phyloP scores from a whole-genome alignment of 768 basidiomycete genomes.

The Mycena epipterygia region DNA sequence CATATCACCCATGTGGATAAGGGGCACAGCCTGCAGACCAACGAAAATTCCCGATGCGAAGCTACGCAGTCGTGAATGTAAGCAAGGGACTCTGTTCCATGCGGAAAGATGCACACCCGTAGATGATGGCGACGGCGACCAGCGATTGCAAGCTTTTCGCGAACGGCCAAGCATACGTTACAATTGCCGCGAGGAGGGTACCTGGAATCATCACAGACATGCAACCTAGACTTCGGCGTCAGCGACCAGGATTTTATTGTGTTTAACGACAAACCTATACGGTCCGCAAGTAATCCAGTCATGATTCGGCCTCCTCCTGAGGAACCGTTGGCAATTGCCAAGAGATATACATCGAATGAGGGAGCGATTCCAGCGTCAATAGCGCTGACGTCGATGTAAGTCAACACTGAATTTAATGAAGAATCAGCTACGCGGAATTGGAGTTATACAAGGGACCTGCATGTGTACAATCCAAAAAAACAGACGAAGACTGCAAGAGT shows the following conservation, averaged over 20 bases:
- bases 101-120: conserved; percentile 65
- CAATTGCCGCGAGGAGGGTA: conserved; percentile 64
- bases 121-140: conserved; percentile 69
- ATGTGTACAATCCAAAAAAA: conserved; percentile 81
- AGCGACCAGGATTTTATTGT: no score
- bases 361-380: conserved; percentile 59
- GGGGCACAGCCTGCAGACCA: conserved; percentile 67
- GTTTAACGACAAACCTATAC: conserved; percentile 56
- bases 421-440: not conserved
- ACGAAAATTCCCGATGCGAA: conserved; percentile 75
- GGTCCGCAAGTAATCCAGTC: conserved; percentile 68
- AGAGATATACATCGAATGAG: conserved; percentile 72
- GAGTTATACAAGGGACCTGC: conserved; percentile 46
- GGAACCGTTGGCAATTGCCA: conserved; percentile 77
- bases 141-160: conserved; percentile 57
- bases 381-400: conserved; percentile 75
- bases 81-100: not conserved
- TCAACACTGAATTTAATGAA: conserved; percentile 67
- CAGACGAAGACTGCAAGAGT: conserved; percentile 66
- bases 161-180: conserved; percentile 83
- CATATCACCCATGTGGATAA: conserved; percentile 71
- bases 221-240: conserved; percentile 58
- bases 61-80: conserved; percentile 47
- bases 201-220: conserved; percentile 80
- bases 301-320: conserved; percentile 73